These are phyloP conservation scores for Gypsophila paniculata DNA, from an alignment of 179 eudicot species.

Conservation along the genomic window DNA sequence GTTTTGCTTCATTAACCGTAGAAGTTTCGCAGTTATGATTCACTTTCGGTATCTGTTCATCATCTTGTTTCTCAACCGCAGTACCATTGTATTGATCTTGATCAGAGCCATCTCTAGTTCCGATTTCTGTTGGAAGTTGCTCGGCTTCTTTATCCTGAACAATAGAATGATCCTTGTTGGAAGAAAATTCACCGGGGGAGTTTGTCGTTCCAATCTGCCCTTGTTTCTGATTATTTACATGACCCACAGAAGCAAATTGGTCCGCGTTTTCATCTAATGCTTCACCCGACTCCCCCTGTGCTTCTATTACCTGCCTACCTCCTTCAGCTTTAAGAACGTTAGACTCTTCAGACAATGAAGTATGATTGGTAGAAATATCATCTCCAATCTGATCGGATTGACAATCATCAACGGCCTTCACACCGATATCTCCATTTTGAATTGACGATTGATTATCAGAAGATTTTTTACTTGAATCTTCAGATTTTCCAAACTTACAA, in stretches of 20 bases:
- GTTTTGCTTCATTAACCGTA: background rate
- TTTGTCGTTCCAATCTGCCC: slow-evolving; percentile 5
- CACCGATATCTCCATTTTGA: slow-evolving; percentile 24
- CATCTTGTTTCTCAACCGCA: slow-evolving; percentile 20
- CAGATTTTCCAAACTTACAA: slow-evolving; percentile 17
- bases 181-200: background rate
- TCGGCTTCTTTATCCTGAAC: slow-evolving; percentile 19
- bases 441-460: slow-evolving; percentile 13
- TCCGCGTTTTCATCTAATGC: background rate
- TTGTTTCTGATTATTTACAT: background rate
- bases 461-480: slow-evolving; percentile 17
- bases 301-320: too few species aligned
- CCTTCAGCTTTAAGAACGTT: slow-evolving; percentile 6
- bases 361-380: slow-evolving; percentile 18
- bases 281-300: background rate
- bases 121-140: slow-evolving; percentile 18
- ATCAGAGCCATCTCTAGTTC: slow-evolving; percentile 16
- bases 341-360: slow-evolving; percentile 27
- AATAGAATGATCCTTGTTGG: background rate
- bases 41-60: slow-evolving; percentile 18
- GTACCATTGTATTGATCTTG: slow-evolving; percentile 15
- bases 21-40: slow-evolving; percentile 15
- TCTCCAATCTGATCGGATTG: slow-evolving; percentile 22
- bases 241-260: background rate
- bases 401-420: slow-evolving; percentile 5